Evolutionary conservation across 208 protist species (phyloP), one percentile per base, ranked within the genome.

Genomic region (Trypanosoma avium): DNA sequence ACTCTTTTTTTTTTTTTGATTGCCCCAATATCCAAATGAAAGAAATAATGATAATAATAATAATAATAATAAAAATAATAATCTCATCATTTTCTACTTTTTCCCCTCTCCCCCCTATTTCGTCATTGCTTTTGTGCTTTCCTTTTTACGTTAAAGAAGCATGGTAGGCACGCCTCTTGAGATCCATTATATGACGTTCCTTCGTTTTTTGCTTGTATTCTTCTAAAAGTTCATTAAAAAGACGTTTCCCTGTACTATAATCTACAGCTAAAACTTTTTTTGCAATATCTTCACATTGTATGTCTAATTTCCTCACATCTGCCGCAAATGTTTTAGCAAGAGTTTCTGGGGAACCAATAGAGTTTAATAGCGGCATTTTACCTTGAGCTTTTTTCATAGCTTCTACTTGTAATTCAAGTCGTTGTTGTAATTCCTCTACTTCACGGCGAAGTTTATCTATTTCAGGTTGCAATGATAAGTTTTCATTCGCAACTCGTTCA

Each of bases 251-350:
- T 1, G 40, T 73, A 30, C 50, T 52, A 70, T 80, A 86, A 38
- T 75, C 62, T 29, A 75, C 48, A 29, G 35, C 47, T 19, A 75
- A 22, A 12, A 75, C 12, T 32, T 67, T 47, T 29, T 62, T 75
- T n/a, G 69, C 62, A 54, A 68, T 75, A n/a, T 56, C 43, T 15
- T 75, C 69, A 48, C 62, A 54, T 43, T 68, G 19, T 21, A 13
- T 36, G 26, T 67, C 69, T 46, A 69, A 19, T 9, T 12, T 60
- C 38, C 50, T 72, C 22, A 90, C 81, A 46, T 94, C 85, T 2
- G 52, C 40, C 53, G 82, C 81, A 19, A 94, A 73, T 10, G 88
- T 90, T 29, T 75, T 74, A 24, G 82, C 64, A n/a, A 94, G 75
- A 12, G 76, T 76, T 56, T 84, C 73, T 1, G 83, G 82, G 5